Base-by-base conservation (phyloP, 2,329 filamentous ascomycete species). In the Aspergillus versicolor region DNA sequence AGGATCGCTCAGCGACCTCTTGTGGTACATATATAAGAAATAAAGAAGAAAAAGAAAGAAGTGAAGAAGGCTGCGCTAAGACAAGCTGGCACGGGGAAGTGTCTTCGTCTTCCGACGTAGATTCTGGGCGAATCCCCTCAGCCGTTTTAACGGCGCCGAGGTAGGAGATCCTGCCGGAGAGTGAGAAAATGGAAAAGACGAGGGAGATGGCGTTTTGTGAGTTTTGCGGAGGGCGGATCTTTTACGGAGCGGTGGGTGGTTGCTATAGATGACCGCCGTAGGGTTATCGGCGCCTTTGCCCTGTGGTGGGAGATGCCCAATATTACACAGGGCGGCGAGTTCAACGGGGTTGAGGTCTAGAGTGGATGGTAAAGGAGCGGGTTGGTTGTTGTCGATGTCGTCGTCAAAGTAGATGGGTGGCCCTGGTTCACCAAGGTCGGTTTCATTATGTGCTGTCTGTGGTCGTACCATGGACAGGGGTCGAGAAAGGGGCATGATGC, bases 341-440 rank as follows among this genome's bases (percentile, higher is more conserved):
- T 44, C 34, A 21, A 43, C 32, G 21, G 27, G 13, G 40, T 43
- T 44, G 24, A 46, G 27, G 38, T 30, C 43, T 22, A 24, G 21
- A 9, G 38, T 13, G 19, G 34, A 17, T 13, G 37, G 24, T 34
- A 17, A 17, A 8, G 38, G 40, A 24, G 34, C 15, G 15, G 50
- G 47, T 22, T 21, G n/a, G 21, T 40, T 21, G 17, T 55, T 38
- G 21, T 13, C 21, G 19, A 13, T n/a, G 27, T 37, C 34, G 15
- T 37, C 34, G 13, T 37, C 34, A 4, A 15, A 40, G 5, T 19
- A 42, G 27, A 46, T 32, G 13, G 51, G 52, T 34, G 52, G 59
- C 11, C 70, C 70, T 2, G 70, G 70, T 45, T 72, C 70, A 43
- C 70, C 70, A 7, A 72, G 65, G 4, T 71, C 69, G 19, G 64